Evolutionary conservation across 2,329 filamentous ascomycete species (phyloP), one percentile per base, ranked within the genome.

Genomic region (Dendrostoma leiphaemia): DNA sequence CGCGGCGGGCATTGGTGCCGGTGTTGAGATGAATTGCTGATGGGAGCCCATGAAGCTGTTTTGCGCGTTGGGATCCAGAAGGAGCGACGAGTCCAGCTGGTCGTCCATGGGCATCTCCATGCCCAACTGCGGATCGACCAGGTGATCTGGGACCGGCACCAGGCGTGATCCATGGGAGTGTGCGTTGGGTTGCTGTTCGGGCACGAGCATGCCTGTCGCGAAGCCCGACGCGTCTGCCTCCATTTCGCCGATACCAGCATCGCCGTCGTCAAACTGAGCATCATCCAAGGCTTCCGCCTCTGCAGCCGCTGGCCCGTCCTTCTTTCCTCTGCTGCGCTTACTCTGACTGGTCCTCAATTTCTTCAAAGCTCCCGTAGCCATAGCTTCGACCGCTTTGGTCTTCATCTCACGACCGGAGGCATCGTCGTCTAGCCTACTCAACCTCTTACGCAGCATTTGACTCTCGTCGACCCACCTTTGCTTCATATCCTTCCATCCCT

Each of bases 301-400:
- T n/a, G n/a, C n/a, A 29, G 35, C 23, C 26, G 34, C 24, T 38
- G 32, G n/a, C 34, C 26, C 32, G n/a, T 49, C 49, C 38, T 44
- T 40, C 60, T 57, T 59, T 19, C 23, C 13, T 15, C 21, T 47
- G 51, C 64, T 50, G 52, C 78, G 76, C 60, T 81, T 83, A 1
- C 75, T 75, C 56, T 82, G 80, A 59, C 89, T 85, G 62, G 90
- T 86, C 32, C 86, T 81, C 50, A 88, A 77, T 45, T 90, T 79
- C 71, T 92, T 92, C 79, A 90, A 86, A 17, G 90, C 86, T 69
- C 93, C 89, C 48, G 85, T 80, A 49, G 87, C 88, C 3, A 94
- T 71, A 0, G 88, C 76, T 58, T 92, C 87, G 44, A 92, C 68
- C 1, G 88, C 88, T 59, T 81, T 84, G 1, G 87, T 87, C 60